Conservation (phyloP, 306 rosid species). For the Fragaria nilgerrensis region DNA sequence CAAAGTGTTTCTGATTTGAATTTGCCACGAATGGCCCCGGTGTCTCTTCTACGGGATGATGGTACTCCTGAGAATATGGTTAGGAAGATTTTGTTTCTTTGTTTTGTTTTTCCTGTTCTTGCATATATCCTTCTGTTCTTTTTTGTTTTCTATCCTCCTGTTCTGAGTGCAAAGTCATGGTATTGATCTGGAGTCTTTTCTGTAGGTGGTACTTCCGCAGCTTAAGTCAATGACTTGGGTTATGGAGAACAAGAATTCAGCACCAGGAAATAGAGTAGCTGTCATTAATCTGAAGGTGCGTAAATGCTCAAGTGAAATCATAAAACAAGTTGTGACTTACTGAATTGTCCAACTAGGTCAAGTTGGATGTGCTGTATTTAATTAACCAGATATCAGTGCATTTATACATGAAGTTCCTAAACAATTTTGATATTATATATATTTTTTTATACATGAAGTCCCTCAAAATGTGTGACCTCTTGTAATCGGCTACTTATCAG, state of each 20-base stretch:
- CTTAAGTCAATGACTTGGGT: slow-evolving; percentile 97
- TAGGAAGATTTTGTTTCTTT: slow-evolving; percentile 8
- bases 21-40: slow-evolving; percentile 86
- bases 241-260: slow-evolving; percentile 87
- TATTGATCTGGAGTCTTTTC: slow-evolving; percentile 29
- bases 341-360: not conserved
- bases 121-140: not conserved
- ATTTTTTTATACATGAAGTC: not conserved
- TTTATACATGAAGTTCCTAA: not conserved
- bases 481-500: not conserved
- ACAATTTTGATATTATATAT: not conserved
- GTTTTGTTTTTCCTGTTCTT: slow-evolving; percentile 9
- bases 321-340: slow-evolving; percentile 5
- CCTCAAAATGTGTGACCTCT: not conserved
- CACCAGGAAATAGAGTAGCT: slow-evolving; percentile 76
- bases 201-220: slow-evolving; percentile 80
- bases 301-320: slow-evolving; percentile 21
- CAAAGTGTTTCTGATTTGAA: slow-evolving; percentile 74
- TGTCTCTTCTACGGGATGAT: slow-evolving; percentile 82
- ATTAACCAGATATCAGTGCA: not conserved
- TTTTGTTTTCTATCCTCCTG: not conserved
- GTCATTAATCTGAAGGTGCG: slow-evolving; percentile 82
- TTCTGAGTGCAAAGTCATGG: slow-evolving; percentile 18
- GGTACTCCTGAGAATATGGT: slow-evolving; percentile 76
- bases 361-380: not conserved